Conservation (phyloP, 2,329 filamentous ascomycete species). For the Metarhizium humberi region DNA sequence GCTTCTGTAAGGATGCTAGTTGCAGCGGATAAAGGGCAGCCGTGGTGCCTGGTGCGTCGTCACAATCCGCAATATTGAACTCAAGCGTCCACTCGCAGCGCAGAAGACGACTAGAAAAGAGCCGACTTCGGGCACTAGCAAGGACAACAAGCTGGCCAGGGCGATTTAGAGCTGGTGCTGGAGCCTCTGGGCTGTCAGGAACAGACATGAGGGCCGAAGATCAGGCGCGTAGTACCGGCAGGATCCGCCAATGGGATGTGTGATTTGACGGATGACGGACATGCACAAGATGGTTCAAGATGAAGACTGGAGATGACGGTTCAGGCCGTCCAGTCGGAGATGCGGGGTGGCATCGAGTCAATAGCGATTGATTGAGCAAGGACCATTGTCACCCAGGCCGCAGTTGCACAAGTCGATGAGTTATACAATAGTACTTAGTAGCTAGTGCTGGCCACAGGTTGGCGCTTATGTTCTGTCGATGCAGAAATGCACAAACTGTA, state of each 20-base stretch:
- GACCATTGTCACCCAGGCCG: too few species aligned
- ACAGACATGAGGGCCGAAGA: background rate
- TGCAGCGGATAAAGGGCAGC: background rate
- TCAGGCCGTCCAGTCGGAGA: background rate
- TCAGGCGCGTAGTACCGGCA: background rate
- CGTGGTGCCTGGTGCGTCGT: too few species aligned
- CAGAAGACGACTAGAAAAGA: background rate
- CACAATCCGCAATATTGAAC: background rate
- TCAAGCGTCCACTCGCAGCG: background rate
- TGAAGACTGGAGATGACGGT: background rate
- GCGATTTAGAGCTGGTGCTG: background rate
- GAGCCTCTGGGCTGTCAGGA: background rate
- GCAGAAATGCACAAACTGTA: too few species aligned
- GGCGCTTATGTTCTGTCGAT: too few species aligned
- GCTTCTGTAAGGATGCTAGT: too few species aligned
- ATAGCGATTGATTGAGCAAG: too few species aligned
- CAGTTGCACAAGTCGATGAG: background rate
- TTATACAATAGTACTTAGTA: too few species aligned
- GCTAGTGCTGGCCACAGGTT: too few species aligned
- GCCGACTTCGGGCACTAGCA: background rate
- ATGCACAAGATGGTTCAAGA: background rate
- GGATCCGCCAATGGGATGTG: background rate
- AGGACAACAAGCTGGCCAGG: background rate
- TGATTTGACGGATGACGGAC: background rate
- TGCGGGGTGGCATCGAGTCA: background rate